Conservation (phyloP, 768 basidiomycete species). For the Suillus discolor region DNA sequence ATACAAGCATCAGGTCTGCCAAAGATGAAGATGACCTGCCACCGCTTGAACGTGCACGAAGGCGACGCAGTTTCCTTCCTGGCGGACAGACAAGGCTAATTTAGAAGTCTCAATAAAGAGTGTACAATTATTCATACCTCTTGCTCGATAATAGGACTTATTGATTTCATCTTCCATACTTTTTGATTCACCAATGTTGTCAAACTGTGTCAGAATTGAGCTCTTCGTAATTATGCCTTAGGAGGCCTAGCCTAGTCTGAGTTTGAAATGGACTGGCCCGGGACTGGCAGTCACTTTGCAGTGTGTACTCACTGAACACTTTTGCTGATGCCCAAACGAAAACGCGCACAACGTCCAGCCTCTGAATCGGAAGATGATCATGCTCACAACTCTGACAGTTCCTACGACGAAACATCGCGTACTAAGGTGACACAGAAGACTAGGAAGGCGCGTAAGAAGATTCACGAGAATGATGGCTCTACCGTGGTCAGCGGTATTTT, state of each 20-base stretch:
- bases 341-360: slow-evolving; percentile 18
- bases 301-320: neutral
- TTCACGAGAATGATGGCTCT: slow-evolving; percentile 5
- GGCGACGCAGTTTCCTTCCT: slow-evolving; percentile 43
- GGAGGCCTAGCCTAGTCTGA: neutral
- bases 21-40: slow-evolving; percentile 61
- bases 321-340: slow-evolving; percentile 28
- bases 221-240: neutral
- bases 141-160: neutral
- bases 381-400: slow-evolving; percentile 24
- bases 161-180: too few species aligned
- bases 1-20: slow-evolving; percentile 21
- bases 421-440: slow-evolving; percentile 6
- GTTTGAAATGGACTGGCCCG: neutral
- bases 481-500: neutral
- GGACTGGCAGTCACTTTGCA: neutral
- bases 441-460: slow-evolving; percentile 22
- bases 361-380: slow-evolving; percentile 17
- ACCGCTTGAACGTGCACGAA: slow-evolving; percentile 70
- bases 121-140: neutral
- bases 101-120: slow-evolving; percentile 1
- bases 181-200: neutral
- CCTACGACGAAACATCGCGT: slow-evolving; percentile 19
- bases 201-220: neutral
- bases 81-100: slow-evolving; percentile 33